phyloP scores from a whole-genome alignment of 202 grass and related monocot genomes.

The Bolboschoenoplectus hybrid region DNA sequence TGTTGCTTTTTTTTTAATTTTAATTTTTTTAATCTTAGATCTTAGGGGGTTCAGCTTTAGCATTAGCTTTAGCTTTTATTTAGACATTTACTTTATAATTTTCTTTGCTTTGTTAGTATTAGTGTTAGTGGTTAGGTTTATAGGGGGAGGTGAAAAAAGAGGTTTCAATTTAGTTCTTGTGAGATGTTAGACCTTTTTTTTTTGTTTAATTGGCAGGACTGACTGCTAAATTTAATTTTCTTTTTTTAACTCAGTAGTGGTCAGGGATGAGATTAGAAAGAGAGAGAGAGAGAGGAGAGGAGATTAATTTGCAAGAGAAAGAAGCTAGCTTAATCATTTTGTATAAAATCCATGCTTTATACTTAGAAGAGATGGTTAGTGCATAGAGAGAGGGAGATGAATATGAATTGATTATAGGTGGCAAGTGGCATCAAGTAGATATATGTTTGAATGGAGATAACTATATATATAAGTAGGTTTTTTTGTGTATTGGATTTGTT shows the following conservation, averaged over 20 bases:
- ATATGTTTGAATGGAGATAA: neutral
- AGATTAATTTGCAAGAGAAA: constrained; percentile 28
- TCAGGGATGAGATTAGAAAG: constrained; percentile 32
- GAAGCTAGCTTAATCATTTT: constrained; percentile 43
- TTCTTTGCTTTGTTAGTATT: constrained; percentile 42
- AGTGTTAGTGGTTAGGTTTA: constrained; percentile 44
- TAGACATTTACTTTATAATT: constrained; percentile 39
- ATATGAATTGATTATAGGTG: neutral
- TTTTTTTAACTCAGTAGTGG: constrained; percentile 37
- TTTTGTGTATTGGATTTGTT: constrained; percentile 42
- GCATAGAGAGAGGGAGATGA: constrained; percentile 34
- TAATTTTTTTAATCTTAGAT: constrained; percentile 35
- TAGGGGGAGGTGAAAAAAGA: constrained; percentile 33
- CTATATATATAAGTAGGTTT: constrained; percentile 35
- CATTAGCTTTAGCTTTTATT: constrained; percentile 40
- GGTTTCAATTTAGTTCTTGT: constrained; percentile 36
- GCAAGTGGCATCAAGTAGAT: constrained; percentile 10
- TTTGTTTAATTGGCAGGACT: constrained; percentile 31
- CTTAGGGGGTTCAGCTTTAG: constrained; percentile 30
- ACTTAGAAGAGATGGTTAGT: constrained; percentile 40
- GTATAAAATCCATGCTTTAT: constrained; percentile 41
- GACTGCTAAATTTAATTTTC: constrained; percentile 41
- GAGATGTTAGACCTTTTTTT: constrained; percentile 29
- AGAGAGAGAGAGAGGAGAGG: neutral
- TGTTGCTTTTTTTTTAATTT: constrained; percentile 40